phyloP scores from a whole-genome alignment of 2,329 filamentous ascomycete genomes.

The Claviceps sp. region DNA sequence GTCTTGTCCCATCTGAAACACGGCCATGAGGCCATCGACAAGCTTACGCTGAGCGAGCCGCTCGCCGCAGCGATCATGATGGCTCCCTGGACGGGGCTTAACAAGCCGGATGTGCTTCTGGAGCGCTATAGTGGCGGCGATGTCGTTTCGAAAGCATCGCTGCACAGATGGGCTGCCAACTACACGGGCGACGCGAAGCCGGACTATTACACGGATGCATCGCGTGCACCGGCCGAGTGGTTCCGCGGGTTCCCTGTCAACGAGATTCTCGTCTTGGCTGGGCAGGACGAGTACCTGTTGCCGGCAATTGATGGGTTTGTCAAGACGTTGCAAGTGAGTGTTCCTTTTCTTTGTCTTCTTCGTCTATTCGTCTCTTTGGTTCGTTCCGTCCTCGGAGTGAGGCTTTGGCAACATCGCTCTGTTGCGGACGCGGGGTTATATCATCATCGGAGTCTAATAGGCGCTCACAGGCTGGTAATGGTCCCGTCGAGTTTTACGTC shows the following conservation, averaged over 20 bases:
- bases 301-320: constrained; percentile 8
- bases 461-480: constrained; percentile 3
- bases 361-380: neutral
- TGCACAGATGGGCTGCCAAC: constrained; percentile 3
- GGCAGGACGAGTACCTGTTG: constrained; percentile 9
- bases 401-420: neutral
- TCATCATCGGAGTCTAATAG: neutral
- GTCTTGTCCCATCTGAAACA: constrained; percentile 11
- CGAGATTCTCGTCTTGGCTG: constrained; percentile 8
- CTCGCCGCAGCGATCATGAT: constrained; percentile 7
- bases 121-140: constrained; percentile 8
- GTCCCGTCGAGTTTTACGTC: constrained; percentile 8
- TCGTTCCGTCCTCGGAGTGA: neutral
- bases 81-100: constrained; percentile 9
- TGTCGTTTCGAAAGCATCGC: constrained; percentile 3
- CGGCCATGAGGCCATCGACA: constrained; percentile 7
- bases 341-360: neutral
- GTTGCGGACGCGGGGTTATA: neutral
- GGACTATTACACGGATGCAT: constrained; percentile 11
- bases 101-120: neutral
- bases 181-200: constrained; percentile 6
- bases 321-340: constrained; percentile 8
- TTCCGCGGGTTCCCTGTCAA: constrained; percentile 8
- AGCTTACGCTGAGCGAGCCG: constrained; percentile 5
- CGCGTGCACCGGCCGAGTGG: constrained; percentile 8